A percentile compares a stretch with the other conserved stretches of the same genome.
Conservation (phyloP, 257 asterid species). For the Solanum acaule region DNA sequence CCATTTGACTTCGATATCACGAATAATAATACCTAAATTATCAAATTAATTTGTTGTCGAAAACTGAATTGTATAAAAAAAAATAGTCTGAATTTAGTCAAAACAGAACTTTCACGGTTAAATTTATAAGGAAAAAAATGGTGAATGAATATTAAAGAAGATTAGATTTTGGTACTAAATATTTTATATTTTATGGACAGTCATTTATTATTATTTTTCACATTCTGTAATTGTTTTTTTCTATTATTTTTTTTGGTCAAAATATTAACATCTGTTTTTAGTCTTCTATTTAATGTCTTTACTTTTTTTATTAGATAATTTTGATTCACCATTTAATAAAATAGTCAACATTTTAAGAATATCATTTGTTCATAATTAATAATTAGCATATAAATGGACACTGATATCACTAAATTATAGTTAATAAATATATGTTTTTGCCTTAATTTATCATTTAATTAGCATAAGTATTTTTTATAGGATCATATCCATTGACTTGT, state of each 20-base stretch:
- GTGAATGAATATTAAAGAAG: neutral
- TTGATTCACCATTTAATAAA: neutral
- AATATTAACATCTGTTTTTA: neutral
- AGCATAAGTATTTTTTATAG: neutral
- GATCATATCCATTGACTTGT: neutral
- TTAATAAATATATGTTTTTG: neutral
- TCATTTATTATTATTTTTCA: neutral
- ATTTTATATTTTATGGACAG: neutral
- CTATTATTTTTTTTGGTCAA: neutral
- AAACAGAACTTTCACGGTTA: neutral
- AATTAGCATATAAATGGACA: neutral
- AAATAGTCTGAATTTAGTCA: neutral
- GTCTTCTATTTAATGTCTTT: neutral
- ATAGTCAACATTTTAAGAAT: neutral
- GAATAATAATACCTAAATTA: neutral
- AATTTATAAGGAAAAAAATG: neutral
- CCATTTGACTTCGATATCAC: constrained; percentile 23
- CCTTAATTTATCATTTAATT: neutral
- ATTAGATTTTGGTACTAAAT: neutral
- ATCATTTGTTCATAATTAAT: neutral
- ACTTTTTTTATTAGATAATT: neutral
- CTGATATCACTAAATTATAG: neutral
- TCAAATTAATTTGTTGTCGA: neutral
- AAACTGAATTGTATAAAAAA: neutral
- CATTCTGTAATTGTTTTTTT: neutral